Evolutionary conservation across 805 yeast genomes (phyloP).

Genomic region (Teunomyces barrocoloradensis): DNA sequence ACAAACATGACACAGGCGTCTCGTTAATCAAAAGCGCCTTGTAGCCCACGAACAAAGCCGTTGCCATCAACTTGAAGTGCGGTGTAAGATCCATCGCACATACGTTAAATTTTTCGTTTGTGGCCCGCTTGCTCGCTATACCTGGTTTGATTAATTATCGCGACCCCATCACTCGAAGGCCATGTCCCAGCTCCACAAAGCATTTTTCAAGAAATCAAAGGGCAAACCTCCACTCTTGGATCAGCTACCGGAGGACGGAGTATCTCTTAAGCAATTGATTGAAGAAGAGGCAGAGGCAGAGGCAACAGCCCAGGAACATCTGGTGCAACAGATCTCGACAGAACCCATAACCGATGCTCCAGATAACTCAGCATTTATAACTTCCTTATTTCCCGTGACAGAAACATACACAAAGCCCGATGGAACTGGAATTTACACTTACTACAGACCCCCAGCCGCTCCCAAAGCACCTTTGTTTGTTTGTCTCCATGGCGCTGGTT

Average conservation of each 20-base stretch:
- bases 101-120: not conserved
- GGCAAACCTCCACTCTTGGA: not conserved
- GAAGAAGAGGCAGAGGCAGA: not conserved
- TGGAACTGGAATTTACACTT: slow-evolving; percentile 38
- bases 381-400: slow-evolving; percentile 14
- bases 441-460: slow-evolving; percentile 51
- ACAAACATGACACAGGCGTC: slow-evolving; percentile 83
- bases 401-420: slow-evolving; percentile 16
- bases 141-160: not conserved
- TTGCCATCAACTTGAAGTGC: slow-evolving; percentile 46
- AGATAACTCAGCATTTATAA: not conserved
- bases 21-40: slow-evolving; percentile 64
- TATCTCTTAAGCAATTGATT: not conserved
- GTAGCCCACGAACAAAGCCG: slow-evolving; percentile 56
- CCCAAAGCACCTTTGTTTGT: slow-evolving; percentile 56
- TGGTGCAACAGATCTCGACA: too few relatives aligned
- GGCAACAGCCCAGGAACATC: not conserved
- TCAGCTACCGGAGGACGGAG: not conserved
- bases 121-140: too few relatives aligned
- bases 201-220: slow-evolving; percentile 6
- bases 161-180: not conserved
- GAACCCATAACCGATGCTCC: not conserved
- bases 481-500: slow-evolving; percentile 95
- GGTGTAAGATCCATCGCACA: slow-evolving; percentile 8
- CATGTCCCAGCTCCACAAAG: slow-evolving; percentile 16